Base-by-base conservation (phyloP, 2,329 filamentous ascomycete species). In the Aureobasidium melanogenum region DNA sequence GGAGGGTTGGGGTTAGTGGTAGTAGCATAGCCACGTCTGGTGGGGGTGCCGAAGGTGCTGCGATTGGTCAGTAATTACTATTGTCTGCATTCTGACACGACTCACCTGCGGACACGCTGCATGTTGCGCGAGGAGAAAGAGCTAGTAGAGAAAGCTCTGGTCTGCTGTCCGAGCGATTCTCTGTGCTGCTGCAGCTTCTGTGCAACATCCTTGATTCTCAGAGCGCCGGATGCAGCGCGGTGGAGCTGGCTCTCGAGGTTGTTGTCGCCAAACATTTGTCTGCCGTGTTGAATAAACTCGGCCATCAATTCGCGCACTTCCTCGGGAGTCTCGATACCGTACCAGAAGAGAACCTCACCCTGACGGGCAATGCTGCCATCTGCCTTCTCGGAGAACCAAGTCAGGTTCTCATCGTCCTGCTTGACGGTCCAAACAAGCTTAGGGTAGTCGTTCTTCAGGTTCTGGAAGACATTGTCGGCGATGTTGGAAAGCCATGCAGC, bases 371-470 rank as follows among this genome's bases (percentile, higher is more conserved):
- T 83, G 75, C 90, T 96, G 61, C 94, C 93, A 68, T 97, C 91
- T 10, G 93, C 88, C 81, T 96, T 96, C 76, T 96, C 92, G 67
- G 96, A 95, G 80, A 97, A 97, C 94, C 93, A 97, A 12, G 91
- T 92, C 69, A 97, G 80, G 74, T 97, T 97, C 82, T 97, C 93
- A 69, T 97, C 92, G 67, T 95, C 88, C 70, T 92, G 88, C 78
- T 89, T 93, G 63, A 97, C 93, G n/a, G 91, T 96, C 93, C 92
- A 99, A 65, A 91, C 88, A 66, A 97, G 82, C 77, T 88, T 91
- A 60, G 91, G 86, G 74, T 92, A 88, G 71, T 97, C 93, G 76
- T 96, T 95, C 81, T 93, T 95, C 73, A 97, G 89, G 64, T 89
- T 88, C 65, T 88, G 85, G 74, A 97, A 96, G 62, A 97, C 89